Base-by-base conservation (phyloP, 345 rosid species). In the Citrus australasica region DNA sequence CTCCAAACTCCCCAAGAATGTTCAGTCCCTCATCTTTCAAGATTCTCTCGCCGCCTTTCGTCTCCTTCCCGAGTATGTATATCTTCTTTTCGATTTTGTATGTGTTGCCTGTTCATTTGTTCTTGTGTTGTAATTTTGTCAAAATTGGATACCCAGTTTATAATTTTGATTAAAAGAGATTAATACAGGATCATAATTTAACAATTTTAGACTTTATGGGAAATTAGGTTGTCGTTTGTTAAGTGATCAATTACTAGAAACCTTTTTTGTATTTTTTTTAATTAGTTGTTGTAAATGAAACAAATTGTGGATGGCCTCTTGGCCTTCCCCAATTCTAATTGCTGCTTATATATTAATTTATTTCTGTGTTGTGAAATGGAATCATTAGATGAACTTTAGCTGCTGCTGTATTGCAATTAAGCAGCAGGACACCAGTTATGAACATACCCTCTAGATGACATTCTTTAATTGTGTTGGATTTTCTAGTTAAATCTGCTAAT, bases 41-140 rank as follows among this genome's bases (percentile, higher is more conserved):
- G 93, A 95, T 84, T 81, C 84, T 40, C 91, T 91, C 84, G 13
- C 92, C 46, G 93, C 98, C 85, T 90, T 91, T 76, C 92, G 93
- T 75, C 86, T 92, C 60, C 93, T 95, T 75, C 92, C 98, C 38
- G 75, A 83, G 98, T 93, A 84, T 83, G 87, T 32, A 32, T 33
- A 60, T 37, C 25, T 64, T 13, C 51, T 13, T 46, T 11, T 11
- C 51, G 4, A 13, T 13, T 46, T 46, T 11, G 51, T 46, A 46
- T 46, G 13, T 13, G 51, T 46, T 46, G 51, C 51, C 14, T 11
- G 51, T 42, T 42, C 51, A 42, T 6, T 30, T 9, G 10, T 22
- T 46, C 4, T 48, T 48, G 14, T 48, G 56, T 62, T 56, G 19
- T 7, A 9, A 7, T 28, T 71, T 42, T 22, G 32, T 40, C 67